Percentiles rank a stretch among this genome's conserved stretches.
These are phyloP conservation scores for Gracilaria domingensis DNA, from an alignment of 23 red algal genomes.

Conservation along the genomic window DNA sequence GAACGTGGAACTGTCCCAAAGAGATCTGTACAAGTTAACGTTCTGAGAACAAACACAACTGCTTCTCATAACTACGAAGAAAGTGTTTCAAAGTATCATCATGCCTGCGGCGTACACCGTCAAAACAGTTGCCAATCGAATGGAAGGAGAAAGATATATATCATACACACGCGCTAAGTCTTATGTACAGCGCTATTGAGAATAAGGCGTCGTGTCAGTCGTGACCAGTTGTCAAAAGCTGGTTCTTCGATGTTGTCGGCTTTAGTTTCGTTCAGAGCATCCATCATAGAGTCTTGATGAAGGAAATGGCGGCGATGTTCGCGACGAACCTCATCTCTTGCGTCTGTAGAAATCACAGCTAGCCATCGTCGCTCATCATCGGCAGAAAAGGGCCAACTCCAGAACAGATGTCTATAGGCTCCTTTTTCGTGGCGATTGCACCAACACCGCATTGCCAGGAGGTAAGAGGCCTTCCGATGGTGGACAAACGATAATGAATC, in stretches of 20 bases:
- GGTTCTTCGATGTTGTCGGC: conserved; percentile 25
- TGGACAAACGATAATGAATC: conserved; percentile 69
- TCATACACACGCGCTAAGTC: not conserved
- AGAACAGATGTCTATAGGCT: conserved; percentile 69
- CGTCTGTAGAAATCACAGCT: conserved; percentile 2
- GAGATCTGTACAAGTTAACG: no score
- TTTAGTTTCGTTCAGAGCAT: conserved; percentile 37
- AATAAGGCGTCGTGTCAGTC: conserved; percentile 47
- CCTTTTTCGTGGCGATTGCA: conserved; percentile 71
- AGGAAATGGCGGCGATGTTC: conserved; percentile 56
- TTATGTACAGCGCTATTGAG: conserved; percentile 55
- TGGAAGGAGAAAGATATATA: not conserved
- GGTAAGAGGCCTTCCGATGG: conserved; percentile 79
- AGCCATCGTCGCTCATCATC: conserved; percentile 75
- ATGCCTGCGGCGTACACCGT: not conserved
- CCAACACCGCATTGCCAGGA: conserved; percentile 80
- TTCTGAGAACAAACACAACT: no score
- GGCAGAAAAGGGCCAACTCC: conserved; percentile 71
- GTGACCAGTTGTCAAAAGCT: conserved; percentile 55
- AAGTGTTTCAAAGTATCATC: no score
- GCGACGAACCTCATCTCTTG: conserved; percentile 27
- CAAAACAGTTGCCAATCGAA: not conserved
- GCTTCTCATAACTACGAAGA: no score
- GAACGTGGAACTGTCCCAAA: no score
- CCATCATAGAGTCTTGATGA: conserved; percentile 71